Evolutionary conservation across 2,329 filamentous ascomycete species (phyloP).

Genomic region (Sclerotinia borealis): DNA sequence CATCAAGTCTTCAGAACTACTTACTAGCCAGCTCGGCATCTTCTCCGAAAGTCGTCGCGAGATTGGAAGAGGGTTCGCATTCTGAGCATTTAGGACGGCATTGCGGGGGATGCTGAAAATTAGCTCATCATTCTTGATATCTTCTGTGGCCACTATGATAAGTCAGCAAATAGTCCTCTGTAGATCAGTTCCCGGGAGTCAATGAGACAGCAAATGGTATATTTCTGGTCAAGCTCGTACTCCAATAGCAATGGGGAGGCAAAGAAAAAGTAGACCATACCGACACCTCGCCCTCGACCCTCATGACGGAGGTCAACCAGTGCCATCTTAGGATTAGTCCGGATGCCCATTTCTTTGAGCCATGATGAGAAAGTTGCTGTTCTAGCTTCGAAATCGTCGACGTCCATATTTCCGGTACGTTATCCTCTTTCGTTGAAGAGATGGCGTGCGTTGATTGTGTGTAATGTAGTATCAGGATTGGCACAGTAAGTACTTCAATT

Average conservation of each 20-base stretch:
- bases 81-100: conserved; percentile 53
- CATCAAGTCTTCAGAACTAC: conserved; percentile 15
- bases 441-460: conserved; percentile 1
- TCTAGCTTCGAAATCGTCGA: conserved; percentile 38
- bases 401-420: conserved; percentile 21
- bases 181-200: neutral
- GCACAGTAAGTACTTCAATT: neutral
- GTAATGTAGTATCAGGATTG: conserved; percentile 4
- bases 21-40: conserved; percentile 42
- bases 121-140: conserved; percentile 56
- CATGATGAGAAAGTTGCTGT: conserved; percentile 50
- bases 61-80: conserved; percentile 38
- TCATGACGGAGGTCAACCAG: conserved; percentile 50
- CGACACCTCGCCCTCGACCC: conserved; percentile 55
- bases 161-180: conserved; percentile 15
- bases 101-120: conserved; percentile 59
- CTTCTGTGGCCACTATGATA: conserved; percentile 46
- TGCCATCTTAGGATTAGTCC: conserved; percentile 50
- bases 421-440: neutral
- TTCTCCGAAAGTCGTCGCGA: conserved; percentile 28
- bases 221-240: conserved; percentile 36
- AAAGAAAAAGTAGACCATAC: conserved; percentile 40
- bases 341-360: conserved; percentile 47
- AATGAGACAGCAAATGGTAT: neutral
- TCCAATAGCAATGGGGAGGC: conserved; percentile 31